Evolutionary conservation across 1,284 basidiomycete genomes (phyloP).

Genomic region (Naganishia sp.): DNA sequence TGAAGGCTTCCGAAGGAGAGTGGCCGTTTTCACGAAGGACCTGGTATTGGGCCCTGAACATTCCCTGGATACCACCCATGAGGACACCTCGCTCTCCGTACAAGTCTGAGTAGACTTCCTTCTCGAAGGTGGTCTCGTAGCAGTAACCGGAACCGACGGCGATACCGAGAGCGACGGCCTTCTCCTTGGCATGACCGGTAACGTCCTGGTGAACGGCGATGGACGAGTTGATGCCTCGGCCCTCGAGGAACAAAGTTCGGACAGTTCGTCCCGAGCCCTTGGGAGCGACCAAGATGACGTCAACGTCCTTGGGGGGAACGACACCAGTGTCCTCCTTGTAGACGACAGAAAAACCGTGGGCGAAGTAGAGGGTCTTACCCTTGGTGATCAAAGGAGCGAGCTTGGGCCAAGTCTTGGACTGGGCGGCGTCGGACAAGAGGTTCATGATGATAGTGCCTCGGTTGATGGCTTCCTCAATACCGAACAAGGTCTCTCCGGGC

Average conservation of each 20-base stretch:
- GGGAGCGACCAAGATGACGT: conserved; percentile 98
- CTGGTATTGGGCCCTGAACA: conserved; percentile 99
- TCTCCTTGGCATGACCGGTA: conserved; percentile 96
- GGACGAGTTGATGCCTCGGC: conserved; percentile 66
- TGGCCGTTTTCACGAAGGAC: conserved; percentile 98
- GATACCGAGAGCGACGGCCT: conserved; percentile 91
- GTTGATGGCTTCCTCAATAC: conserved; percentile 96
- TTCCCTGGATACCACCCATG: conserved; percentile 99
- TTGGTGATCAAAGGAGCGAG: conserved; percentile 92
- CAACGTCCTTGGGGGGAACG: conserved; percentile 86
- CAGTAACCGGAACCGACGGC: conserved; percentile 94
- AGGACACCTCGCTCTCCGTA: conserved; percentile 99
- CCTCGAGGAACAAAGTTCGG: conserved; percentile 99
- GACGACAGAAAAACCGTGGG: conserved; percentile 98
- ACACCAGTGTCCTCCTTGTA: conserved; percentile 98
- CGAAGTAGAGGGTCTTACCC: conserved; percentile 99
- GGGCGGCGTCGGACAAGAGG: conserved; percentile 96
- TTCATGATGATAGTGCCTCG: conserved; percentile 99
- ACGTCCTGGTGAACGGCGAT: conserved; percentile 70
- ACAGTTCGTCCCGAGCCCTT: conserved; percentile 99
- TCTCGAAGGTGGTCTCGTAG: conserved; percentile 91
- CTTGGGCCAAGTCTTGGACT: conserved; percentile 89
- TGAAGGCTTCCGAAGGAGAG: conserved; percentile 94
- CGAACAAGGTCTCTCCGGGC: conserved; percentile 95
- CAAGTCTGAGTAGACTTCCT: conserved; percentile 71